A percentile compares a stretch with the other conserved stretches of the same genome.
phyloP scores from a whole-genome alignment of 192 early-diverging fungal genomes.

The Mortierella antarctica region DNA sequence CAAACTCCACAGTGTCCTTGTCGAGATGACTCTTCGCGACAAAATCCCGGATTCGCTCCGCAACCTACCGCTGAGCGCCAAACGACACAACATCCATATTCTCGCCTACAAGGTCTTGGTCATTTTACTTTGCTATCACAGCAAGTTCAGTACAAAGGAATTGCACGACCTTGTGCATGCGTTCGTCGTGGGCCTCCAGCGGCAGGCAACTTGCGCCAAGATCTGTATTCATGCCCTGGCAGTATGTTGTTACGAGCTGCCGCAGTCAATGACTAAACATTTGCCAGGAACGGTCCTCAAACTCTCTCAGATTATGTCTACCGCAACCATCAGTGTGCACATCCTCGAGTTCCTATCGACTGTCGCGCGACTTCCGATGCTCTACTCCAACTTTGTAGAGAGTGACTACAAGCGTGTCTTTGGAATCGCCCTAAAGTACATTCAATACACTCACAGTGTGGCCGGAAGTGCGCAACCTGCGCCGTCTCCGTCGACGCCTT shows the following conservation, averaged over 20 bases:
- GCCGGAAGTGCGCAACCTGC: constrained; percentile 23
- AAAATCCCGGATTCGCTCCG: constrained; percentile 67
- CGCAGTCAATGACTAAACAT: constrained; percentile 78
- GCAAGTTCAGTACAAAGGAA: constrained; percentile 71
- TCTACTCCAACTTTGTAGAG: constrained; percentile 85
- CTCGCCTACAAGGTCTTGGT: constrained; percentile 70
- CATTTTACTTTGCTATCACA: constrained; percentile 74
- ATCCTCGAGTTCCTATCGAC: constrained; percentile 94
- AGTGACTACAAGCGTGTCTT: constrained; percentile 89
- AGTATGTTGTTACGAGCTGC: constrained; percentile 85
- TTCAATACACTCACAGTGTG: constrained; percentile 66
- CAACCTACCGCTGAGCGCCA: constrained; percentile 65
- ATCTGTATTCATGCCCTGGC: constrained; percentile 86
- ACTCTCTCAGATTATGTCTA: constrained; percentile 87
- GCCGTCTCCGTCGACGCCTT: constrained; percentile 16
- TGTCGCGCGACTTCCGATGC: constrained; percentile 78
- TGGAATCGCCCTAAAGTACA: constrained; percentile 91
- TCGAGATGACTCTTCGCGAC: constrained; percentile 67
- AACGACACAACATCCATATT: constrained; percentile 76
- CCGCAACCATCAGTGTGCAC: constrained; percentile 79
- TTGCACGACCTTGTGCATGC: constrained; percentile 78
- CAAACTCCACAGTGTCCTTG: constrained; percentile 61
- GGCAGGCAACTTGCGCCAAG: constrained; percentile 75
- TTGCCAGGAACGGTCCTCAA: constrained; percentile 75
- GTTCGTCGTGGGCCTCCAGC: constrained; percentile 79